phyloP scores from a whole-genome alignment of 345 rosid species.

The Eucalyptus virginea region DNA sequence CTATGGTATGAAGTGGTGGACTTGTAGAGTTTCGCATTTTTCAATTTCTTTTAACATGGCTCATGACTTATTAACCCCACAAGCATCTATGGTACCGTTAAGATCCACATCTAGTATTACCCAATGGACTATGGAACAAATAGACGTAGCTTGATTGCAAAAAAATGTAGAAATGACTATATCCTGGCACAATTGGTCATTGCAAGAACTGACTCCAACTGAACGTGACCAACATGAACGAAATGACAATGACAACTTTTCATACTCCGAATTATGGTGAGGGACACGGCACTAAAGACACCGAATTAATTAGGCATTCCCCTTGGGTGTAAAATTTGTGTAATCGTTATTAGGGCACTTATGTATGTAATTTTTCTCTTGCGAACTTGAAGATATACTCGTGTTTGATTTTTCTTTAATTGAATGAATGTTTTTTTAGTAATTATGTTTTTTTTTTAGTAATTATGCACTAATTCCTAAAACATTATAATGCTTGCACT shows the following conservation, averaged over 20 bases:
- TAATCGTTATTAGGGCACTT: background rate
- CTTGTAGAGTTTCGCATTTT: accelerated
- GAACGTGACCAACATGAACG: background rate
- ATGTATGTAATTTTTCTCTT: too few relatives aligned
- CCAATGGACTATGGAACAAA: background rate
- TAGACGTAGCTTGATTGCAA: background rate
- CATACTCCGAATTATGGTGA: accelerated
- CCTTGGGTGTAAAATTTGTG: accelerated
- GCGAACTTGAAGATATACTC: background rate
- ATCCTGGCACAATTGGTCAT: accelerated
- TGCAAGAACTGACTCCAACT: background rate
- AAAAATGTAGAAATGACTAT: background rate
- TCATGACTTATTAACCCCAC: accelerated
- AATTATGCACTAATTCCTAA: background rate
- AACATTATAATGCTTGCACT: background rate
- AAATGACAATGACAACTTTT: background rate
- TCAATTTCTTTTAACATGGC: accelerated
- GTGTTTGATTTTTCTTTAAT: too few relatives aligned
- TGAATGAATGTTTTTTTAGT: background rate
- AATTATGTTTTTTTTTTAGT: background rate
- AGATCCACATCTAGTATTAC: background rate
- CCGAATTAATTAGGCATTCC: background rate
- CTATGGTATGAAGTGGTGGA: background rate
- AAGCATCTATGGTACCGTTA: accelerated
- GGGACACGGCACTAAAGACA: accelerated